phyloP scores from a whole-genome alignment of 2,329 filamentous ascomycete species.

The Akanthomyces muscarius region DNA sequence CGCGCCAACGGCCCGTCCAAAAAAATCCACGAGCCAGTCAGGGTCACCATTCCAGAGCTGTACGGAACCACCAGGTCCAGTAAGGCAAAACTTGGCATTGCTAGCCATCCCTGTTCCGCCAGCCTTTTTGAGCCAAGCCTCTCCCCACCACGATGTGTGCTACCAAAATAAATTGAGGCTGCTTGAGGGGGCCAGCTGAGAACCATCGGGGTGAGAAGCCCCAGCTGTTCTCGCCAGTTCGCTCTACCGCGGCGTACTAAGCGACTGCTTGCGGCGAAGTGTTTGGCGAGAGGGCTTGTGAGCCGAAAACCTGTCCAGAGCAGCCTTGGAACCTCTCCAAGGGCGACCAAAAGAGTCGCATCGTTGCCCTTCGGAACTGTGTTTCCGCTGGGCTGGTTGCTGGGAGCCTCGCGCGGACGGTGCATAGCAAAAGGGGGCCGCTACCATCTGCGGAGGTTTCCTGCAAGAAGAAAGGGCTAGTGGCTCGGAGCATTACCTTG shows the following conservation, averaged over 20 bases:
- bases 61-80: neutral
- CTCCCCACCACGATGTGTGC: slow-evolving; percentile 4
- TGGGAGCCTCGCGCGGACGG: no score
- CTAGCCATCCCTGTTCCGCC: neutral
- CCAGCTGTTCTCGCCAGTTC: no score
- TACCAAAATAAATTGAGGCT: slow-evolving; percentile 7
- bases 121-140: slow-evolving; percentile 8
- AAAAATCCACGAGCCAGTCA: neutral
- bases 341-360: neutral
- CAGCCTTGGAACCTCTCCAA: no score
- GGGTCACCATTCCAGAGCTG: neutral
- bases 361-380: neutral
- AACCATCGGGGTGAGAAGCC: neutral
- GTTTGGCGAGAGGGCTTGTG: no score
- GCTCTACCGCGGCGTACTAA: no score
- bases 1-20: slow-evolving; percentile 16
- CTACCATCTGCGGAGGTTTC: neutral
- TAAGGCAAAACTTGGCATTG: slow-evolving; percentile 7
- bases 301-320: no score
- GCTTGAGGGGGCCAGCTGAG: slow-evolving; percentile 1
- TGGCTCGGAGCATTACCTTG: slow-evolving; percentile 19
- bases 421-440: neutral
- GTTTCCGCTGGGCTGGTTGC: no score
- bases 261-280: no score
- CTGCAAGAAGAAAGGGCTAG: neutral